Evolutionary conservation across 1,139 yeast genomes (phyloP).

Genomic region (Debaryomyces subglobosus): DNA sequence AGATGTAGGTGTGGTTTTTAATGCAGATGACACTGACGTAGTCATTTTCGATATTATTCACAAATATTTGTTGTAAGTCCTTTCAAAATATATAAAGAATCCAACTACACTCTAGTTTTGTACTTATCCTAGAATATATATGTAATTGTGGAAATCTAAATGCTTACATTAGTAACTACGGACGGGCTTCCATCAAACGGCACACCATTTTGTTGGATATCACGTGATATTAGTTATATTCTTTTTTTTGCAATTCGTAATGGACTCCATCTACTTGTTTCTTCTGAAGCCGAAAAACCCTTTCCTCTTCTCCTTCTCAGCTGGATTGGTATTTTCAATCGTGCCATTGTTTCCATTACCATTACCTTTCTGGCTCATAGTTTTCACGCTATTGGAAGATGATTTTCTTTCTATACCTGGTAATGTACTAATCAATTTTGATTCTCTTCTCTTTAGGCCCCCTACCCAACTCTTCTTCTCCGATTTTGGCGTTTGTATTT

Average conservation of each 20-base stretch:
- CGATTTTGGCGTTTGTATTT: constrained; percentile 1
- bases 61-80: neutral
- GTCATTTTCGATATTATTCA: constrained; percentile 12
- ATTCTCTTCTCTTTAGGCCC: constrained; percentile 41
- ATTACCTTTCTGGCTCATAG: constrained; percentile 14
- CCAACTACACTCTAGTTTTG: neutral
- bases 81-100: neutral
- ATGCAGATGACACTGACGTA: constrained; percentile 36
- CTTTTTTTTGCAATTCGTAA: neutral
- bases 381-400: constrained; percentile 16
- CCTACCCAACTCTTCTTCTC: constrained; percentile 51
- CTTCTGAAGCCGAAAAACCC: constrained; percentile 45
- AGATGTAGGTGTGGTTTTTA: constrained; percentile 41
- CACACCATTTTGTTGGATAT: neutral
- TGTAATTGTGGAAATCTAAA: neutral
- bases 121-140: neutral
- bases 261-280: constrained; percentile 16
- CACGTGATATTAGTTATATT: neutral
- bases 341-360: neutral
- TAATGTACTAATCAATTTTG: constrained; percentile 16
- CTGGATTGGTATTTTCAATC: constrained; percentile 1
- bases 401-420: constrained; percentile 15
- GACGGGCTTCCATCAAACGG: neutral
- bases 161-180: neutral
- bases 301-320: constrained; percentile 29